These are phyloP conservation scores for Kodamaea jinghongensis DNA, from an alignment of 805 yeast genomes.

Conservation along the genomic window DNA sequence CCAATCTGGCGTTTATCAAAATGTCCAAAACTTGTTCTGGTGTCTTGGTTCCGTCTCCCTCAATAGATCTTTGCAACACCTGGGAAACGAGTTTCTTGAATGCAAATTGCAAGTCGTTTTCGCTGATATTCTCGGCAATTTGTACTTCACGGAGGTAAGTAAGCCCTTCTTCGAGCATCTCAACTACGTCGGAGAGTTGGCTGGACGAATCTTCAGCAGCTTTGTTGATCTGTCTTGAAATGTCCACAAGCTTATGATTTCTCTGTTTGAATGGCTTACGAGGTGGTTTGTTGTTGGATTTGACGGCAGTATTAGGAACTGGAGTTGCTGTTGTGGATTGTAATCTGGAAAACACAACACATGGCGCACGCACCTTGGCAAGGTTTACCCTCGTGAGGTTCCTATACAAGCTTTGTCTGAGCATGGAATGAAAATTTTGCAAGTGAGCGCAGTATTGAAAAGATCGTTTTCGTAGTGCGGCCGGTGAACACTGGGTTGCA, in stretches of 20 bases:
- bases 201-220: slow-evolving; percentile 19
- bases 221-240: slow-evolving; percentile 28
- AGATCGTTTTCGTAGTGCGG: too few relatives aligned
- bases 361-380: slow-evolving; percentile 9
- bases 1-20: slow-evolving; percentile 28
- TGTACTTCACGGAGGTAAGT: slow-evolving; percentile 38
- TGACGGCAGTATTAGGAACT: background rate
- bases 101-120: slow-evolving; percentile 20
- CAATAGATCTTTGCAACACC: slow-evolving; percentile 19
- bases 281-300: background rate
- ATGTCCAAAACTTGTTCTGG: slow-evolving; percentile 26
- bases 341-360: slow-evolving; percentile 5
- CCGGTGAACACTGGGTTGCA: too few relatives aligned
- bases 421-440: slow-evolving; percentile 12
- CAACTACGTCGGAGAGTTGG: slow-evolving; percentile 29
- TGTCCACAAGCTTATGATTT: slow-evolving; percentile 32
- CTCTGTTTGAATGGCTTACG: background rate
- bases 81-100: slow-evolving; percentile 29
- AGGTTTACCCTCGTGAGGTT: slow-evolving; percentile 12
- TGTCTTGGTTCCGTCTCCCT: slow-evolving; percentile 10
- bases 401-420: slow-evolving; percentile 15
- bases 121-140: slow-evolving; percentile 28
- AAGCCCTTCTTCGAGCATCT: slow-evolving; percentile 41
- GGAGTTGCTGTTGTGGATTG: slow-evolving; percentile 10
- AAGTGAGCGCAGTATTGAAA: background rate